Conservation (phyloP, 2,329 filamentous ascomycete genomes). For the Beauveria scarabaeidicola region DNA sequence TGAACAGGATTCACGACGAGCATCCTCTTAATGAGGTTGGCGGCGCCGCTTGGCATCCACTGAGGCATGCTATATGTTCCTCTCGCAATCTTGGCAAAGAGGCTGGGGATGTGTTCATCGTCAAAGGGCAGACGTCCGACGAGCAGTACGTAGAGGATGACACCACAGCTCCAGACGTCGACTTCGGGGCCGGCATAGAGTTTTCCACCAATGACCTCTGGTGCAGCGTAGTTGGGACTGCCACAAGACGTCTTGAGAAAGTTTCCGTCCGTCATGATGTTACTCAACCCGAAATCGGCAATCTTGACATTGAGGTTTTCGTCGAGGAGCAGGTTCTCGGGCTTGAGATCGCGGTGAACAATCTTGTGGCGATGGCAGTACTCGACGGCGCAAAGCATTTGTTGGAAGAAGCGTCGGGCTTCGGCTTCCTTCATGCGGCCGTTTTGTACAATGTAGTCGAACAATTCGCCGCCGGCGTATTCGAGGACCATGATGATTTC, state of each 20-base stretch:
- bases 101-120: slow-evolving; percentile 93
- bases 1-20: slow-evolving; percentile 91
- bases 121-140: slow-evolving; percentile 87
- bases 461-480: slow-evolving; percentile 91
- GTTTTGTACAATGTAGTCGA: slow-evolving; percentile 95
- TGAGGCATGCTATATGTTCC: slow-evolving; percentile 88
- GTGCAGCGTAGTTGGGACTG: slow-evolving; percentile 95
- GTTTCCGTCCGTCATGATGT: slow-evolving; percentile 99
- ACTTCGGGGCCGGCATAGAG: slow-evolving; percentile 95
- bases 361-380: slow-evolving; percentile 99
- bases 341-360: slow-evolving; percentile 93
- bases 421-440: slow-evolving; percentile 85
- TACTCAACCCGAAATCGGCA: slow-evolving; percentile 95
- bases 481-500: slow-evolving; percentile 99
- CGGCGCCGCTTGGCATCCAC: slow-evolving; percentile 81
- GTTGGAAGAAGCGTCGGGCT: slow-evolving; percentile 97
- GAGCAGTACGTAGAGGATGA: slow-evolving; percentile 78
- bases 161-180: slow-evolving; percentile 95
- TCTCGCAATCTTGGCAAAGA: slow-evolving; percentile 96
- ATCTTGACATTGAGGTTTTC: slow-evolving; percentile 98
- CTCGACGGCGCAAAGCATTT: slow-evolving; percentile 97
- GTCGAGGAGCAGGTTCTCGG: slow-evolving; percentile 91
- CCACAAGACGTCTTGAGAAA: slow-evolving; percentile 98
- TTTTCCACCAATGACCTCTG: slow-evolving; percentile 96
- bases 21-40: slow-evolving; percentile 81